A percentile compares a stretch with the other conserved stretches of the same genome.
These are phyloP conservation scores for Collybiopsis luxurians DNA, from an alignment of 768 basidiomycete genomes.

Conservation along the genomic window DNA sequence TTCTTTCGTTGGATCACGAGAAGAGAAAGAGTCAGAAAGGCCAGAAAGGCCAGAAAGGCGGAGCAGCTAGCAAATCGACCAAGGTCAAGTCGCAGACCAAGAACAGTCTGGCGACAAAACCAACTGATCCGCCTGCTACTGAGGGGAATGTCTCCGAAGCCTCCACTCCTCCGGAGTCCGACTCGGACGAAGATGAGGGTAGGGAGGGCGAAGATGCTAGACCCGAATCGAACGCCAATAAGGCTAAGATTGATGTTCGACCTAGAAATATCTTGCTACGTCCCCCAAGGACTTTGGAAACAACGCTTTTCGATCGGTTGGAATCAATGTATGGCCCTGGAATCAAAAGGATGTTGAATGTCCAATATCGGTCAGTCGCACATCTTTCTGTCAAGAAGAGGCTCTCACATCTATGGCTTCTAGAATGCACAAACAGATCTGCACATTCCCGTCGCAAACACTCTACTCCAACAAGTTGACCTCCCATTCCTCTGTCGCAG, in stretches of 20 bases:
- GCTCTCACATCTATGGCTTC: not conserved
- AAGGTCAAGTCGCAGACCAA: constrained; percentile 10
- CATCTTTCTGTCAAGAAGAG: not conserved
- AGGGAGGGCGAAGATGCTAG: not conserved
- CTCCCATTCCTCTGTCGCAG: constrained; percentile 69
- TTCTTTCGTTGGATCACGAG: constrained; percentile 61
- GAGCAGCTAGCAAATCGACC: not conserved
- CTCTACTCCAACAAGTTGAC: constrained; percentile 73
- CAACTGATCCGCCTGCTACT: not conserved
- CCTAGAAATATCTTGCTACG: not conserved
- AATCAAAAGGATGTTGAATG: constrained; percentile 83
- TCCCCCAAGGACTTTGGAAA: constrained; percentile 47
- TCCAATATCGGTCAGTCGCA: constrained; percentile 77
- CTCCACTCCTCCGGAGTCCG: too few relatives aligned
- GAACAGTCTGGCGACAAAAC: not conserved
- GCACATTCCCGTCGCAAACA: constrained; percentile 78
- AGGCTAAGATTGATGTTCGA: too few relatives aligned
- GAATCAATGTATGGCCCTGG: constrained; percentile 82
- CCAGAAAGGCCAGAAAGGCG: not conserved
- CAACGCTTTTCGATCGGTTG: constrained; percentile 89
- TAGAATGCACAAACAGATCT: constrained; percentile 89
- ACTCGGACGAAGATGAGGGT: too few relatives aligned
- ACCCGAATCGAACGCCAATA: not conserved
- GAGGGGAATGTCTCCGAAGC: too few relatives aligned
- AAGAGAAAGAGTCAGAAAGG: constrained; percentile 19